Conservation (phyloP, 192 early-diverging fungal species). For the Cetraspora pellucida region DNA sequence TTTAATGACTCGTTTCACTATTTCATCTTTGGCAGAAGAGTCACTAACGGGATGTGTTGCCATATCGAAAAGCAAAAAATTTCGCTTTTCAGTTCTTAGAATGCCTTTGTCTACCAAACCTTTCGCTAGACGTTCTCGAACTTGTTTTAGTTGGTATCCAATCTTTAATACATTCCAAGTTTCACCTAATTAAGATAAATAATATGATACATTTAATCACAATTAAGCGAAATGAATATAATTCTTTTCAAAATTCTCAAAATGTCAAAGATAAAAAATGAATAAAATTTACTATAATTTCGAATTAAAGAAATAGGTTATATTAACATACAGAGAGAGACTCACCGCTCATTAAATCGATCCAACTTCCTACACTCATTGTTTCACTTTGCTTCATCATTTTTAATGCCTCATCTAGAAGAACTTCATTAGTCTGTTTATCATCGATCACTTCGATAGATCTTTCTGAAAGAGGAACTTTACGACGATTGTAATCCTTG, state of each 20-base stretch:
- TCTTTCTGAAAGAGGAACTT: constrained; percentile 77
- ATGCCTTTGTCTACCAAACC: constrained; percentile 99
- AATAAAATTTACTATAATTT: not conserved
- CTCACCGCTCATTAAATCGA: constrained; percentile 95
- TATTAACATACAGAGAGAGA: not conserved
- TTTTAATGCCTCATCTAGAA: constrained; percentile 92
- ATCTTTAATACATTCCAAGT: constrained; percentile 99
- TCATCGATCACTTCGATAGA: constrained; percentile 84
- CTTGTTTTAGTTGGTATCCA: constrained; percentile 96
- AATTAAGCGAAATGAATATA: not conserved
- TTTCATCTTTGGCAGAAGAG: constrained; percentile 80
- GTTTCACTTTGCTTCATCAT: constrained; percentile 86
- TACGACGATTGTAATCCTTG: constrained; percentile 80
- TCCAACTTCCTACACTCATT: constrained; percentile 89
- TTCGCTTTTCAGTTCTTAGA: constrained; percentile 92
- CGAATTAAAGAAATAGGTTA: not conserved
- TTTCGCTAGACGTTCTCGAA: constrained; percentile 93
- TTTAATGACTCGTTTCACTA: constrained; percentile 82
- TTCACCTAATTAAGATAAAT: constrained; percentile 64
- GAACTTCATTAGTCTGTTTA: constrained; percentile 86
- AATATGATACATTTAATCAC: too few species aligned
- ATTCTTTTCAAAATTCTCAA: constrained; percentile 7
- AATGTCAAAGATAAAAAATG: not conserved
- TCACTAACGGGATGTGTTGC: constrained; percentile 96
- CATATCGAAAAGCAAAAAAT: constrained; percentile 97